A percentile compares a stretch with the other conserved stretches of the same genome.
phyloP scores from a whole-genome alignment of 805 yeast genomes.

The Yarrowia yakushimensis region DNA sequence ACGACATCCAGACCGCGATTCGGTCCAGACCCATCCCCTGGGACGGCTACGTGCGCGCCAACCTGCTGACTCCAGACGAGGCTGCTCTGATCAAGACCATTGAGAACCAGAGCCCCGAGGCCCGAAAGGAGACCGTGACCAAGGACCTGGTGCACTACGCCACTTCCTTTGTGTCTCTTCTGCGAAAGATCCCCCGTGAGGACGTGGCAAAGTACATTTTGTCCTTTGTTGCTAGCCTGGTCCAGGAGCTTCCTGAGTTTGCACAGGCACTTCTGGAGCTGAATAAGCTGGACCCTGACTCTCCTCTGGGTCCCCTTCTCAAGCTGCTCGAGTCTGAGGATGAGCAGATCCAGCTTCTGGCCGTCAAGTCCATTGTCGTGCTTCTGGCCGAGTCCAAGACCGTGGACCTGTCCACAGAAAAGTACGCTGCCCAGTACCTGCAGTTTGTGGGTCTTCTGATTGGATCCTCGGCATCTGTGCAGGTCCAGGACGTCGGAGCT shows the following conservation, averaged over 20 bases:
- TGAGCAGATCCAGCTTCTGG: conserved; percentile 52
- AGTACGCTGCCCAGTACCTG: conserved; percentile 43
- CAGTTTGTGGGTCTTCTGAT: conserved; percentile 35
- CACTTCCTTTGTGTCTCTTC: conserved; percentile 50
- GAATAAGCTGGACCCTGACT: conserved; percentile 43
- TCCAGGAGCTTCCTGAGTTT: conserved; percentile 33
- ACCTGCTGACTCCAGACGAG: conserved; percentile 61
- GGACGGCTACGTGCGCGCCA: conserved; percentile 83
- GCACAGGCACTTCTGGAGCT: conserved; percentile 44
- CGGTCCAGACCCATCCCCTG: conserved; percentile 83
- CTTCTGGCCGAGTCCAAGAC: conserved; percentile 39
- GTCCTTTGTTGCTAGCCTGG: conserved; percentile 58
- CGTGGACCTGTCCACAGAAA: conserved; percentile 31
- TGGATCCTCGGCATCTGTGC: conserved; percentile 43
- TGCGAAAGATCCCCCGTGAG: conserved; percentile 53
- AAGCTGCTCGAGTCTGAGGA: conserved; percentile 54
- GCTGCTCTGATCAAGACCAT: conserved; percentile 57
- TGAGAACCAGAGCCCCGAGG: conserved; percentile 44
- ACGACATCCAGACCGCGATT: conserved; percentile 49
- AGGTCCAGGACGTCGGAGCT: conserved; percentile 57
- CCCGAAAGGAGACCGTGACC: conserved; percentile 35
- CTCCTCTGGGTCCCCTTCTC: conserved; percentile 47
- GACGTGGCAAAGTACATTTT: conserved; percentile 65
- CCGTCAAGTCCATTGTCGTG: conserved; percentile 52
- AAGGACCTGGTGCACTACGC: conserved; percentile 51